Percentiles rank a stretch among this genome's conserved stretches.
phyloP scores from a whole-genome alignment of 495 filamentous ascomycete species.

The Durotheca rogersii region DNA sequence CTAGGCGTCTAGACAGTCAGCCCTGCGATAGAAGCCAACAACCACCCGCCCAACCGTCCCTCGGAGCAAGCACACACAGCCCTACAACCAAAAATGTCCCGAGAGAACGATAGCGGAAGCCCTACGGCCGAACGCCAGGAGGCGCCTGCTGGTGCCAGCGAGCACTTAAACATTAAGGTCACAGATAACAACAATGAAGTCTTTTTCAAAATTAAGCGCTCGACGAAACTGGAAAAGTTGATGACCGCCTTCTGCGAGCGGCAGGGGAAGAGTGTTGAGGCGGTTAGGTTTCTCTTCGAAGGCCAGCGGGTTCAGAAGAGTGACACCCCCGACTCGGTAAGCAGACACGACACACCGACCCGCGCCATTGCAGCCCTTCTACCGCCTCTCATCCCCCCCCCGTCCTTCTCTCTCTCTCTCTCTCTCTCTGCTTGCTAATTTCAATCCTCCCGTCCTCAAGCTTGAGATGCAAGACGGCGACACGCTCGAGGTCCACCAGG shows the following conservation, averaged over 20 bases:
- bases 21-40: not conserved
- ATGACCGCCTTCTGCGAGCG: conserved; percentile 99
- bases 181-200: conserved; percentile 99
- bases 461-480: conserved; percentile 97
- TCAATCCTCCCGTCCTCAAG: conserved; percentile 44
- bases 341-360: conserved; percentile 43
- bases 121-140: conserved; percentile 55
- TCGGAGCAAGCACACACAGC: conserved; percentile 21
- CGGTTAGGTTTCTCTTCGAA: conserved; percentile 94
- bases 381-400: not conserved
- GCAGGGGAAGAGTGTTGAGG: conserved; percentile 81
- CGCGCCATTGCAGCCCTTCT: not conserved
- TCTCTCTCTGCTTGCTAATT: conserved; percentile 10
- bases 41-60: not conserved
- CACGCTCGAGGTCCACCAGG: conserved; percentile 95
- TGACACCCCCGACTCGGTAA: conserved; percentile 89
- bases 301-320: conserved; percentile 83
- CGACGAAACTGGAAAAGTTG: conserved; percentile 91
- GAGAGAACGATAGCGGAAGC: conserved; percentile 55
- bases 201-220: conserved; percentile 99
- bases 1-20: no score
- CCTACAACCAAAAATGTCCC: conserved; percentile 55
- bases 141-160: conserved; percentile 46
- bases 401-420: not conserved
- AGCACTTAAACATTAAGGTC: conserved; percentile 99